Evolutionary conservation across 148 eudicot genomes (phyloP), one percentile per base, ranked within the genome.

Genomic region (Polygonum aviculare): DNA sequence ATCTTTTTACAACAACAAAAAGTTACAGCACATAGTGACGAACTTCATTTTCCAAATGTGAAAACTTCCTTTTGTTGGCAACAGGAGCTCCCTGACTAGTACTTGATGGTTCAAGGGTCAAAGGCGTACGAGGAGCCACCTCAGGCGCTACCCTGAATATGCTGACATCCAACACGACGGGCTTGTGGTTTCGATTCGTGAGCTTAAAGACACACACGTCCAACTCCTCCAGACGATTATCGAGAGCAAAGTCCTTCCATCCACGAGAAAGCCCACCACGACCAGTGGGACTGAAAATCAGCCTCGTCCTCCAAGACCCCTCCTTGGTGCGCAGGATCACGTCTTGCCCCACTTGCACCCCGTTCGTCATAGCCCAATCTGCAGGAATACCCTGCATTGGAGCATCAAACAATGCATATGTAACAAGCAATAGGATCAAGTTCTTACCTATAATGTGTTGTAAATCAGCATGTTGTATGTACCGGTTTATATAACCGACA

Each of bases 161-260:
- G 74, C 76, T 81, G 33, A 88, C 87, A 19, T 88, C 77, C 5
- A 83, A 55, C 72, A 82, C 47, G 70, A 77, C 16, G 0, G 18
- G 47, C 26, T 78, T 72, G 1, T 36, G 8, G 33, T 72, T 77
- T 18, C 45, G 62, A 48, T 63, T 77, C 22, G 76, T 70, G n/a
- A 80, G 84, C 45, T 80, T 81, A 50, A 88, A 86, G 72, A 86
- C 26, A 69, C 88, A 84, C 1, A 79, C 89, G 55, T 88, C 91
- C 49, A 18, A 83, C 80, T 84, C 86, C 74, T 83, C 86, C 39
- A 86, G 76, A 78, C 36, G 49, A 57, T 84, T 88, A 2, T 86
- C 89, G 2, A 41, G 0, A 67, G 74, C 88, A 31, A 88, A 88
- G 0, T 72, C 33, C 69, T 33, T 80, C 91, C 89, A 84, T 16